Evolutionary conservation across 2,329 filamentous ascomycete species (phyloP).

Genomic region (Clonostachys rhizophaga): DNA sequence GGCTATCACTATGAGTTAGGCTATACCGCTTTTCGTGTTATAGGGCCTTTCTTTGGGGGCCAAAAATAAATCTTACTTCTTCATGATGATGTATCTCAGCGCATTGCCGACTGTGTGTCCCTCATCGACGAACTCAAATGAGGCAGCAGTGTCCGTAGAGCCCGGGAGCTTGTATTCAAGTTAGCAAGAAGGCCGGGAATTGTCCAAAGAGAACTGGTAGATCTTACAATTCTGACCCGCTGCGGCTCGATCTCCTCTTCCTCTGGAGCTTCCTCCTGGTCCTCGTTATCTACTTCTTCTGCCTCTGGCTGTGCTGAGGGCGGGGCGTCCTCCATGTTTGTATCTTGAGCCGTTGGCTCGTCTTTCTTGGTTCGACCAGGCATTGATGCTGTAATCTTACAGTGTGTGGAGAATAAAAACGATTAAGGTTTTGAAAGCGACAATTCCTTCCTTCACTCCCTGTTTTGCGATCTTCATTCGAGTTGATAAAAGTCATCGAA

Average conservation of each 20-base stretch:
- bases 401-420: background rate
- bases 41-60: background rate
- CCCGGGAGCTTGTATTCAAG: constrained; percentile 67
- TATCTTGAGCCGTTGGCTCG: constrained; percentile 22
- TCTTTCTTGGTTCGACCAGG: constrained; percentile 29
- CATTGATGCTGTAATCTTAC: constrained; percentile 19
- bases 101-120: constrained; percentile 96
- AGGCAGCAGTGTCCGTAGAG: constrained; percentile 81
- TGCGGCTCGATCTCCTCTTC: constrained; percentile 46
- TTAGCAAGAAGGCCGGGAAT: constrained; percentile 1
- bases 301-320: constrained; percentile 24
- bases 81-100: constrained; percentile 93
- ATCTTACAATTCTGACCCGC: constrained; percentile 57
- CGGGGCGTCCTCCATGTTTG: constrained; percentile 39
- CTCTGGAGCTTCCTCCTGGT: constrained; percentile 31
- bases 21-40: constrained; percentile 5
- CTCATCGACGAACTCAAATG: constrained; percentile 91
- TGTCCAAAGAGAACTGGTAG: background rate
- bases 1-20: constrained; percentile 44
- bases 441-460: too few species aligned
- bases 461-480: too few species aligned
- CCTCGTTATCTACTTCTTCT: constrained; percentile 17
- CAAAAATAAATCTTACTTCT: constrained; percentile 65
- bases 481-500: background rate
- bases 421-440: too few species aligned